These are phyloP conservation scores for Calonectria henricotiae DNA, from an alignment of 2,329 filamentous ascomycete species.

Conservation along the genomic window DNA sequence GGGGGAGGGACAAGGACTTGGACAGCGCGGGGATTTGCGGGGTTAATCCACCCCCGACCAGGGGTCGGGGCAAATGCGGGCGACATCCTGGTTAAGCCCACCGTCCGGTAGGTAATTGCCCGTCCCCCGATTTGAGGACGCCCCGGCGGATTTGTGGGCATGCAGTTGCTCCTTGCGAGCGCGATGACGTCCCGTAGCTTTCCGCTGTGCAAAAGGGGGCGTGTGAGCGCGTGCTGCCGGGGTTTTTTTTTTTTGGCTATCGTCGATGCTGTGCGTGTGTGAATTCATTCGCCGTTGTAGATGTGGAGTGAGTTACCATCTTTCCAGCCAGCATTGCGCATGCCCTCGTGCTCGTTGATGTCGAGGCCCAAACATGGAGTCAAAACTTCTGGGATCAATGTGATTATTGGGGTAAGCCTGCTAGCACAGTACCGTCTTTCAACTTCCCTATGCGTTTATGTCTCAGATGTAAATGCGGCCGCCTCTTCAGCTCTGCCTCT, in stretches of 20 bases:
- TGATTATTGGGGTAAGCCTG: constrained; percentile 5
- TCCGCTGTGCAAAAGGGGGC: not conserved
- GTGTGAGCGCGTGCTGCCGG: constrained; percentile 6
- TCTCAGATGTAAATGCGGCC: not conserved
- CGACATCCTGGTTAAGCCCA: constrained; percentile 16
- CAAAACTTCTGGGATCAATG: not conserved
- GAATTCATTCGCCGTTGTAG: not conserved
- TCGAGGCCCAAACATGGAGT: constrained; percentile 4
- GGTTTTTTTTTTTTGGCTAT: not conserved
- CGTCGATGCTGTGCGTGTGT: not conserved
- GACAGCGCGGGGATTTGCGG: constrained; percentile 31
- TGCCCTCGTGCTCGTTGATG: not conserved
- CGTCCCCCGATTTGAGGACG: constrained; percentile 26
- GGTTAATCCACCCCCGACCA: constrained; percentile 23
- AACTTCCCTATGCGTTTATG: constrained; percentile 1
- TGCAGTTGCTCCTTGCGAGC: not conserved
- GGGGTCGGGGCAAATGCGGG: constrained; percentile 5
- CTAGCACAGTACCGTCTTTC: not conserved
- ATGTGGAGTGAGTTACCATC: not conserved
- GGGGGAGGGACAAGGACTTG: not conserved
- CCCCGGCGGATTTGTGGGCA: not conserved
- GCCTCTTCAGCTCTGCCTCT: not conserved
- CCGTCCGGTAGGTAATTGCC: constrained; percentile 32
- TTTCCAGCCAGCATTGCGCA: not conserved
- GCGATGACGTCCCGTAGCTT: constrained; percentile 13